These are phyloP conservation scores for Taphrina wiesneri DNA, from an alignment of 1,139 yeast species.

Conservation along the genomic window DNA sequence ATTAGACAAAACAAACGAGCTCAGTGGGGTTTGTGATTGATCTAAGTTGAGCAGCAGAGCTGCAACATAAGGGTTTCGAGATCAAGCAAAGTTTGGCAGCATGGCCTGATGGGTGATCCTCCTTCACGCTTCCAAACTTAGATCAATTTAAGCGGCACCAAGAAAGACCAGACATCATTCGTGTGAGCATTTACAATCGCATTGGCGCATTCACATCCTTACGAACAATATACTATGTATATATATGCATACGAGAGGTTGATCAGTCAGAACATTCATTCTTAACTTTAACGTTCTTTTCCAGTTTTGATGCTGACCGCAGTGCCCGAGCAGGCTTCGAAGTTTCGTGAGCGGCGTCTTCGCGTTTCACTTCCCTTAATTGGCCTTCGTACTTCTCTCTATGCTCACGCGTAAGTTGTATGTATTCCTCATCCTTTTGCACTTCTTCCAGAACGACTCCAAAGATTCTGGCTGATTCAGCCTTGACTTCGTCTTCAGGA, in stretches of 20 bases:
- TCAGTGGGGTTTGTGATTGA: slow-evolving; percentile 19
- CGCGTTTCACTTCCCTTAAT: not conserved
- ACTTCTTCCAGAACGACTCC: slow-evolving; percentile 15
- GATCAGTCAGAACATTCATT: not conserved
- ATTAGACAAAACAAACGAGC: slow-evolving; percentile 24
- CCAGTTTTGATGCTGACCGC: not conserved
- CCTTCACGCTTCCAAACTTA: too few relatives aligned
- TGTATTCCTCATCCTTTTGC: slow-evolving; percentile 9
- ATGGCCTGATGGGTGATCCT: too few relatives aligned
- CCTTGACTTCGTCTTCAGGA: slow-evolving; percentile 26
- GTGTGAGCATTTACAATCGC: not conserved
- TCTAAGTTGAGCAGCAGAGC: not conserved
- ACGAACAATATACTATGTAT: not conserved
- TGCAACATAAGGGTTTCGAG: not conserved
- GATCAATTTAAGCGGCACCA: too few relatives aligned
- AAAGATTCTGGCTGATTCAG: slow-evolving; percentile 28
- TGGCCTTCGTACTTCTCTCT: not conserved
- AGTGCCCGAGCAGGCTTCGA: not conserved
- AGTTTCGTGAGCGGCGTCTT: not conserved
- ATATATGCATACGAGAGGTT: not conserved
- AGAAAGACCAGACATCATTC: too few relatives aligned
- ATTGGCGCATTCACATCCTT: not conserved
- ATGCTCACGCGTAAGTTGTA: slow-evolving; percentile 5
- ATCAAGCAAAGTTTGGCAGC: too few relatives aligned
- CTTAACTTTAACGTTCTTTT: not conserved